Conservation (phyloP, 805 yeast genomes). For the Wickerhamomyces bisporus region DNA sequence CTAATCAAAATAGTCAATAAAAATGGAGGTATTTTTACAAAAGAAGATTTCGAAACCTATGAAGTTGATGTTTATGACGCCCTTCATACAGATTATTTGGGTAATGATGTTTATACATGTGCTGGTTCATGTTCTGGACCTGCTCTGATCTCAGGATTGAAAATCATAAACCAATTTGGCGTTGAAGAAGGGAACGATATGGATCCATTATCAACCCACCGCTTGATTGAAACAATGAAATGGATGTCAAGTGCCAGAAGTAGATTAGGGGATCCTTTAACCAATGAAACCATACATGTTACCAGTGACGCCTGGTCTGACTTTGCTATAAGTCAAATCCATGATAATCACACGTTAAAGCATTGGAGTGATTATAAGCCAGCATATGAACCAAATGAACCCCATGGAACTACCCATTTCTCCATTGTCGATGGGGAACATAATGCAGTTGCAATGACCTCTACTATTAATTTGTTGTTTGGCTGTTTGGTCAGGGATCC, state of each 20-base stretch:
- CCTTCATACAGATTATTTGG: conserved; percentile 36
- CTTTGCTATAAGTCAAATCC: conserved; percentile 43
- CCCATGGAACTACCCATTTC: conserved; percentile 89
- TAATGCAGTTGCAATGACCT: conserved; percentile 82
- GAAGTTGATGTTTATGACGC: conserved; percentile 39
- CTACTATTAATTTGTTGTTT: conserved; percentile 79
- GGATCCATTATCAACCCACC: conserved; percentile 48
- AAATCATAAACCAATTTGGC: conserved; percentile 48
- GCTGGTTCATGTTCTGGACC: conserved; percentile 82
- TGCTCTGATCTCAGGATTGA: conserved; percentile 71
- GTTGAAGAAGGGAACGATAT: conserved; percentile 41
- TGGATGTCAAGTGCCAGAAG: conserved; percentile 88
- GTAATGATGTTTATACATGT: conserved; percentile 47
- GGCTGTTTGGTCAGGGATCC: conserved; percentile 84
- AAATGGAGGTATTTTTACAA: conserved; percentile 63
- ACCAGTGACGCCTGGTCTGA: conserved; percentile 51
- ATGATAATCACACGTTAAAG: conserved; percentile 49
- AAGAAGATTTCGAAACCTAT: conserved; percentile 65
- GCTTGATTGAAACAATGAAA: conserved; percentile 81
- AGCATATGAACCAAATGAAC: conserved; percentile 67
- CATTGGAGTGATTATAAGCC: conserved; percentile 77
- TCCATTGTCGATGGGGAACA: conserved; percentile 69
- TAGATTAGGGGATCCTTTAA: conserved; percentile 69
- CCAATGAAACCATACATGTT: conserved; percentile 36
- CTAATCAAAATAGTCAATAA: conserved; percentile 45